phyloP scores from a whole-genome alignment of 768 basidiomycete genomes.

The Cubamyces lactineus region DNA sequence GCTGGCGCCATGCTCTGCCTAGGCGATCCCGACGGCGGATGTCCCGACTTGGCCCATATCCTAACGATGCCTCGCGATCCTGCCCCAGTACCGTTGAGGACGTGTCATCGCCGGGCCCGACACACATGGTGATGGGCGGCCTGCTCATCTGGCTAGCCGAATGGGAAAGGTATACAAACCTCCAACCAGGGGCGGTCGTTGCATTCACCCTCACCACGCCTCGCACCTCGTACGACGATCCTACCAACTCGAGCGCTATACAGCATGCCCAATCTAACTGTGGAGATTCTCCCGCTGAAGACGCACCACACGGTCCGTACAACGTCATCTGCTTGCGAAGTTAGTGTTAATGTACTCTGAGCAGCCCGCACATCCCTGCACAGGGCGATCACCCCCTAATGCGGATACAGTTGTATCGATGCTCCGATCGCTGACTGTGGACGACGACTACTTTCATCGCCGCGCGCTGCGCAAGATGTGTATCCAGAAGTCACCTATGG shows the following conservation, averaged over 20 bases:
- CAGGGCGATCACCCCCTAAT: slow-evolving; percentile 14
- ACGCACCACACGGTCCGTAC: background rate
- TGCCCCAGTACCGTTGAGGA: background rate
- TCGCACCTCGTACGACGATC: too few relatives aligned
- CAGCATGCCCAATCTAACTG: background rate
- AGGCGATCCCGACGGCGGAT: slow-evolving; percentile 2
- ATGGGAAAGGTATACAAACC: too few relatives aligned
- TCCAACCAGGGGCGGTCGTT: too few relatives aligned
- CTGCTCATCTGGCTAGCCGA: too few relatives aligned
- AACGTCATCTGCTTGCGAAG: background rate
- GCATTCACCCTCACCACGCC: too few relatives aligned
- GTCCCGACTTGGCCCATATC: slow-evolving; percentile 4
- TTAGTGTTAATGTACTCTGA: background rate
- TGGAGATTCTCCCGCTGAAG: background rate
- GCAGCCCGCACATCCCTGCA: background rate
- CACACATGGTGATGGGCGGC: background rate
- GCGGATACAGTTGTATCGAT: slow-evolving; percentile 23
- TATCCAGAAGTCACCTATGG: slow-evolving; percentile 28
- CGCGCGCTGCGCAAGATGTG: slow-evolving; percentile 26
- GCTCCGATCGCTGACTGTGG: slow-evolving; percentile 27
- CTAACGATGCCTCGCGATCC: background rate
- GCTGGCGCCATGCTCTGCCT: too few relatives aligned
- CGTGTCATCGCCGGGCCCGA: background rate
- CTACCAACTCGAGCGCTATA: background rate
- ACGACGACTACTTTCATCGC: slow-evolving; percentile 31